Evolutionary conservation across 2,329 filamentous ascomycete genomes (phyloP), one percentile per base, ranked within the genome.

Genomic region (Sporothrix protearum): DNA sequence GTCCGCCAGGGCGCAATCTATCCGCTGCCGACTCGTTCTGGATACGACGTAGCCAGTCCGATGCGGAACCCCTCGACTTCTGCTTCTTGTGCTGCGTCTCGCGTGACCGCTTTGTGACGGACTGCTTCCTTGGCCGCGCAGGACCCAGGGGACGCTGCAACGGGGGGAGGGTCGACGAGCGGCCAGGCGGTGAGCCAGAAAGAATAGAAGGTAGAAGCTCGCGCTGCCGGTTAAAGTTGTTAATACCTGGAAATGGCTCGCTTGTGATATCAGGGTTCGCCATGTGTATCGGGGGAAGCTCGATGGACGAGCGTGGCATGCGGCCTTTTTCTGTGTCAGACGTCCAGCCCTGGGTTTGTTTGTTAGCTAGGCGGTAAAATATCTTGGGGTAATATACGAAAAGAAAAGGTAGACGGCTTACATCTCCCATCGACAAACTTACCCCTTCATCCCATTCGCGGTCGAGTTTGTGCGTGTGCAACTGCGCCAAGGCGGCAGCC

Each of bases 151-250:
- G 86, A 72, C 92, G 87, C 76, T 96, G 92, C 68, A 95, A 86
- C 3, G 94, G 93, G 36, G 94, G 94, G 30, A 97, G 85, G 0
- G 94, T 97, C 0, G 94, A 94, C 16, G 94, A 96, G 74, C 94
- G 91, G 70, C 91, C 93, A 7, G 93, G 92, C 0, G 94, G 94
- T 10, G 94, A 97, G 73, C 90, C 90, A 69, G 88, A 87, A 49
- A 97, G 83, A 71, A 96, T 92, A 0, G 93, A 97, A 1, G 94
- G 93, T 7, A 97, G 86, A 68, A 96, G 85, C 76, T 95, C 92
- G 77, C 92, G 87, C 71, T 88, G 89, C 75, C 88, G 86, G 74
- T 82, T 53, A 85, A 82, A 73, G 67, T 89, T 86, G 67, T 89
- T 86, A 75, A 89, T 84, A 33, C 87, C 85, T 25, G 89, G 88